Evolutionary conservation across 2,329 filamentous ascomycete genomes (phyloP), one percentile per base, ranked within the genome.

Genomic region (Sordariomycetes sp.): DNA sequence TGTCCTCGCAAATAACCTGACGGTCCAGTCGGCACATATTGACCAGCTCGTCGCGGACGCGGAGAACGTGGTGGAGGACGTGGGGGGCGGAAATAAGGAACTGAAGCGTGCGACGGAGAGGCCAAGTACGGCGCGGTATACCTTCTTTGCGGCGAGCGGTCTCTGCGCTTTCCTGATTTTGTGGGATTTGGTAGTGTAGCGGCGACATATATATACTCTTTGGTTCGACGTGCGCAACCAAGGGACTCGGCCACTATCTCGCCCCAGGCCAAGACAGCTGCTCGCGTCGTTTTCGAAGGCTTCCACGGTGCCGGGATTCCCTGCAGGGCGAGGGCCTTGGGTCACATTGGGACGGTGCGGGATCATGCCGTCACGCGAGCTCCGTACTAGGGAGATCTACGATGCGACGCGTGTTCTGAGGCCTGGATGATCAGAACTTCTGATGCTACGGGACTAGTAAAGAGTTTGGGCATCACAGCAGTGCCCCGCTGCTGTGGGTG

Each of bases 11-110:
- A 83, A 82, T 64, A 95, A 96, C 66, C 79, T 99, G 24, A 81
- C 85, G 45, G 85, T 86, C 15, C 94, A 99, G 67, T 87, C 89
- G 57, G 90, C 89, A 58, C 86, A 94, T 64, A 95, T 99, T 61
- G 87, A 90, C 60, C 88, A 94, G 67, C 77, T 99, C 22, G 89
- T 96, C 35, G 77, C 85, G 51, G 92, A 99, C 69, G 90, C 90
- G 1, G 80, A 85, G 60, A 79, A 82, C 35, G 96, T 91, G 10
- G 82, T 85, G 28, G 87, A 92, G 67, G 96, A 97, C 66, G 82
- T 99, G 55, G 87, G 87, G 15, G 84, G 84, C 59, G 94, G 92
- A 20, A 99, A 99, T 73, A 88, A 87, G 71, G 86, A 97, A 74
- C 76, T 99, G 56, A 94, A 94, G 73, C 84, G 86, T 66, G 94